Evolutionary conservation across 2,329 filamentous ascomycete genomes (phyloP).

Genomic region (Trichothecium sympodiale): DNA sequence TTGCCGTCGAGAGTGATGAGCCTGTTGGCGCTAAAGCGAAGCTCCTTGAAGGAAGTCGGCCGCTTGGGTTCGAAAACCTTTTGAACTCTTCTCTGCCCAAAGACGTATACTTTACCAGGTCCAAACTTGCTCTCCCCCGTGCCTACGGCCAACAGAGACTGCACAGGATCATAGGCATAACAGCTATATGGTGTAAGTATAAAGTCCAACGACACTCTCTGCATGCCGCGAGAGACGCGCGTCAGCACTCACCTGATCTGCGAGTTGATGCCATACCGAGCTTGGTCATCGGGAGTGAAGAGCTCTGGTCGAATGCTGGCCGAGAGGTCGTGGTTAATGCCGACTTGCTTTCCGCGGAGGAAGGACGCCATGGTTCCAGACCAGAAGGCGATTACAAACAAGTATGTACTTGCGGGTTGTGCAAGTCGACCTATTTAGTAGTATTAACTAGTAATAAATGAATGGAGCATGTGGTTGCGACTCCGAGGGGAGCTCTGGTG

Average conservation of each 20-base stretch:
- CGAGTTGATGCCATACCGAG: slow-evolving; percentile 72
- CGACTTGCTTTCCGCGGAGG: slow-evolving; percentile 83
- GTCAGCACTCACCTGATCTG: slow-evolving; percentile 49
- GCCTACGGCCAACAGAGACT: slow-evolving; percentile 85
- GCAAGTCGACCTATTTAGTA: background rate
- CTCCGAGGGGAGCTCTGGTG: too few species aligned
- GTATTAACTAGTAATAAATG: too few species aligned
- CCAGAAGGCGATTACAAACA: too few species aligned
- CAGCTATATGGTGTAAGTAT: too few species aligned
- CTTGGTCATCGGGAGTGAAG: slow-evolving; percentile 76
- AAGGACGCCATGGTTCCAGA: slow-evolving; percentile 65
- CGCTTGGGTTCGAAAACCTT: slow-evolving; percentile 62
- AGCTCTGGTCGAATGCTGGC: slow-evolving; percentile 65
- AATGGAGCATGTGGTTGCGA: too few species aligned
- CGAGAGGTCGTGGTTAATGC: slow-evolving; percentile 85
- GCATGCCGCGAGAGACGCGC: background rate
- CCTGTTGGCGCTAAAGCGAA: slow-evolving; percentile 81
- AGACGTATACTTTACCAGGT: slow-evolving; percentile 77
- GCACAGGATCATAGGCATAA: slow-evolving; percentile 83
- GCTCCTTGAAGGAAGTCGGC: slow-evolving; percentile 60
- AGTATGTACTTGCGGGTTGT: background rate
- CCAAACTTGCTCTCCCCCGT: slow-evolving; percentile 82
- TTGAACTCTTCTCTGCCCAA: slow-evolving; percentile 72
- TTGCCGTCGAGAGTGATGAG: slow-evolving; percentile 75
- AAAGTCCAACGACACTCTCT: background rate